Evolutionary conservation across 2,329 filamentous ascomycete species (phyloP).

Genomic region (Aspergillus tubingensis): DNA sequence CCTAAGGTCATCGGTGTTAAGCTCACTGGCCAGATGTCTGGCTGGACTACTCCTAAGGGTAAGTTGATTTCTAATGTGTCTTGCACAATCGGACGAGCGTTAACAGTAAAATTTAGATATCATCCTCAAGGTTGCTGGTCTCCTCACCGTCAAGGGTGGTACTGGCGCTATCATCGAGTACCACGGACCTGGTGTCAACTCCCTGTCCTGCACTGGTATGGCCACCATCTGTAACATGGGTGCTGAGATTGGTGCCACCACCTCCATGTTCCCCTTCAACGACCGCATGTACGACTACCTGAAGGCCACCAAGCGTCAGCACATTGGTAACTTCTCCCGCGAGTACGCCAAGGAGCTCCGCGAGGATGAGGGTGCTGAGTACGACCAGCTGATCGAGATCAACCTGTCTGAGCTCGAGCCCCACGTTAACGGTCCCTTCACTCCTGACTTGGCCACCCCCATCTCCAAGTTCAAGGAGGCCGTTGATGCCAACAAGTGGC

Average conservation of each 20-base stretch:
- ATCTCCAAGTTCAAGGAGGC: constrained; percentile 97
- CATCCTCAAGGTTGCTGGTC: constrained; percentile 95
- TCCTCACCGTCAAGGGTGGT: constrained; percentile 95
- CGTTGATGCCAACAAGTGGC: constrained; percentile 93
- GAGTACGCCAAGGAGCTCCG: constrained; percentile 81
- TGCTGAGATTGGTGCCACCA: constrained; percentile 71
- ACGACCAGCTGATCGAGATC: constrained; percentile 94
- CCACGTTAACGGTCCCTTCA: constrained; percentile 98
- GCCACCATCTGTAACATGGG: constrained; percentile 75
- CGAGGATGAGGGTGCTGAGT: constrained; percentile 87
- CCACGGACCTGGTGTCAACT: constrained; percentile 69
- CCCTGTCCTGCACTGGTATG: constrained; percentile 81
- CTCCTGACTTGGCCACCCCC: constrained; percentile 93
- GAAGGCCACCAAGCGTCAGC: constrained; percentile 80
- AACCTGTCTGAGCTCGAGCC: constrained; percentile 94
- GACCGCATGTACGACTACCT: constrained; percentile 98
- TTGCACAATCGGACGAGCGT: background rate
- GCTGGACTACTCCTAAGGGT: constrained; percentile 94
- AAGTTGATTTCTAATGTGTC: constrained; percentile 35
- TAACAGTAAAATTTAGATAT: constrained; percentile 63
- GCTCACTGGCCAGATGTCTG: constrained; percentile 83
- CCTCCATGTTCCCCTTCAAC: constrained; percentile 96
- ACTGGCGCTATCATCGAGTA: constrained; percentile 75
- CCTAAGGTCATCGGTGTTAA: constrained; percentile 96
- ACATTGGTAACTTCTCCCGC: constrained; percentile 88